Evolutionary conservation across 2,329 filamentous ascomycete genomes (phyloP), one percentile per base, ranked within the genome.

Genomic region (Penicillium corylophilum): DNA sequence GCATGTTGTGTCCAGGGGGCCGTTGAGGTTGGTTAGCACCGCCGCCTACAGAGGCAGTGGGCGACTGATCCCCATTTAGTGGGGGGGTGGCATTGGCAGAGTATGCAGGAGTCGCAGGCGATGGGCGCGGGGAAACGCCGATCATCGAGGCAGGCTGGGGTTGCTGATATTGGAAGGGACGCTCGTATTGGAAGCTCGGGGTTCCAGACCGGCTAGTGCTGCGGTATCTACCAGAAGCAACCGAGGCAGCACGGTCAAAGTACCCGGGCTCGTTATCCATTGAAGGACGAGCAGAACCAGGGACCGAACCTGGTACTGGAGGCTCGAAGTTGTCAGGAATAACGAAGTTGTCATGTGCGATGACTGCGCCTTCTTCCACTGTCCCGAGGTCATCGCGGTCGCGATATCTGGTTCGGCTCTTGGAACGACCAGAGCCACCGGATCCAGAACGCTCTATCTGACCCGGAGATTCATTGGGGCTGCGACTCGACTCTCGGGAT

Each of bases 401-500:
- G 24, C 77, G 77, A 51, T 77, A 74, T 40, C 76, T 71, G 39
- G 73, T 71, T 38, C 79, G 77, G 62, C 81, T 84, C 55, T 78
- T 77, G 7, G 81, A 83, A 24, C 81, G 77, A 24, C 75, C 76
- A 46, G 76, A 77, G 3, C 77, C 72, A 48, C 79, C 77, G 6
- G 82, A 84, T 55, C 75, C 78, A 5, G 82, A 82, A 44, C 82
- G 78, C 54, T 81, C 77, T 45, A 81, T 72, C 24, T 67, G 71
- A 4, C 77, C 64, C 18, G 77, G 69, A 5, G 69, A 72, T 28
- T 59, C 56, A 13, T 60, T 65, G 48, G 70, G 70, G 57, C 70
- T 71, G 38, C 62, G 64, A 54, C 64, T 68, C 10, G 66, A 71
- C 40, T 72, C 67, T 23, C 64, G 64, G 4, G 64, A 64, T 20